Conservation (phyloP, 2,329 filamentous ascomycete genomes). For the Epichloe amarillans region DNA sequence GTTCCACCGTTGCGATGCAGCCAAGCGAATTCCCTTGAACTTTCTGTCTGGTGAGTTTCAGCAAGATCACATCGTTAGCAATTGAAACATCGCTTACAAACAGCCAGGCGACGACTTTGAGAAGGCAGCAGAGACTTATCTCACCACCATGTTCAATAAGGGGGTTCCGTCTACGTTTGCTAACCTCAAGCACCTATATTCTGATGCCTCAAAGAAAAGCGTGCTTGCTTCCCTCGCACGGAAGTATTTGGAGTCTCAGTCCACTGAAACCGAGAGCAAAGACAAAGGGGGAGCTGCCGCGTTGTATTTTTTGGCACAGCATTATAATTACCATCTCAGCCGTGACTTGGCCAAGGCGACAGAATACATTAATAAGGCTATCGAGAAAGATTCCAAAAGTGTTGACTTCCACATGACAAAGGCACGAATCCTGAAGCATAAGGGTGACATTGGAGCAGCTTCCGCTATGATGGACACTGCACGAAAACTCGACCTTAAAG, state of each 20-base stretch:
- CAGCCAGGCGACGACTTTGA: slow-evolving; percentile 61
- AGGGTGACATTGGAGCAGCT: slow-evolving; percentile 65
- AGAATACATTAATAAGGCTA: slow-evolving; percentile 70
- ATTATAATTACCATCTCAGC: slow-evolving; percentile 87
- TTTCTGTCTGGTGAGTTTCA: slow-evolving; percentile 56
- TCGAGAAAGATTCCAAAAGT: slow-evolving; percentile 64
- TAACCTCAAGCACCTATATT: slow-evolving; percentile 89
- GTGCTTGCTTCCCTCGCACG: slow-evolving; percentile 63
- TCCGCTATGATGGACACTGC: slow-evolving; percentile 81
- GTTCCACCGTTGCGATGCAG: slow-evolving; percentile 70
- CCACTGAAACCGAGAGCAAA: slow-evolving; percentile 33
- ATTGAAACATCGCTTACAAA: slow-evolving; percentile 10
- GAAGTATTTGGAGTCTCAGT: slow-evolving; percentile 54
- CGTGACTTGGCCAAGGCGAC: slow-evolving; percentile 72
- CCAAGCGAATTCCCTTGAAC: slow-evolving; percentile 75
- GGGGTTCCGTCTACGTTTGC: slow-evolving; percentile 93
- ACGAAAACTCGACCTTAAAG: slow-evolving; percentile 71
- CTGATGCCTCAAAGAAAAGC: slow-evolving; percentile 63
- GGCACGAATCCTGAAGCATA: slow-evolving; percentile 87
- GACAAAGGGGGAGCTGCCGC: slow-evolving; percentile 61
- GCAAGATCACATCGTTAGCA: background rate
- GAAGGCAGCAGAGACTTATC: slow-evolving; percentile 62
- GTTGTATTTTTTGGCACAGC: slow-evolving; percentile 89
- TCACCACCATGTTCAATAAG: slow-evolving; percentile 76
- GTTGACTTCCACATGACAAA: slow-evolving; percentile 94